Percentiles rank a stretch among this genome's conserved stretches.
phyloP scores from a whole-genome alignment of 148 eudicot genomes.

The Suaeda aralocaspica region DNA sequence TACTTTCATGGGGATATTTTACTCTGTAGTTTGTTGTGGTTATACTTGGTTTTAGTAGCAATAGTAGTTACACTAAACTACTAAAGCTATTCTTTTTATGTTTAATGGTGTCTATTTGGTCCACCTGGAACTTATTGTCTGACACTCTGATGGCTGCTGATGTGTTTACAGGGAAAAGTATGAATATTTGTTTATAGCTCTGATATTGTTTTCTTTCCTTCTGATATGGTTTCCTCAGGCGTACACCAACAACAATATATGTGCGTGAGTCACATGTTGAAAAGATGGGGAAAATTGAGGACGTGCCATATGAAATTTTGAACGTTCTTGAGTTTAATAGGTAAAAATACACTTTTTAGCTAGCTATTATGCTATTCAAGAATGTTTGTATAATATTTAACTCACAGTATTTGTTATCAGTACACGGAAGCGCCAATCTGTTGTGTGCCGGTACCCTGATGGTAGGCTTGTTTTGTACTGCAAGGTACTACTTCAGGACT shows the following conservation, averaged over 20 bases:
- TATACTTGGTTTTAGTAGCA: background rate
- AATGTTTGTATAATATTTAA: slow-evolving; percentile 19
- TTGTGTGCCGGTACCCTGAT: slow-evolving; percentile 87
- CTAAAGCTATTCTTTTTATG: slow-evolving; percentile 5
- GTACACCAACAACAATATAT: slow-evolving; percentile 87
- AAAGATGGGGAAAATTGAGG: slow-evolving; percentile 83
- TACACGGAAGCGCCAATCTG: slow-evolving; percentile 96
- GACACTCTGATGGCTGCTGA: background rate
- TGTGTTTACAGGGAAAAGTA: background rate
- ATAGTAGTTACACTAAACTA: background rate
- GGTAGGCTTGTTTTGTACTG: slow-evolving; percentile 96
- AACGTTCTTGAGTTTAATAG: slow-evolving; percentile 98
- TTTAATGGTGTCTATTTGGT: background rate
- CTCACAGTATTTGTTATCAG: slow-evolving; percentile 35
- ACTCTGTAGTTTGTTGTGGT: background rate
- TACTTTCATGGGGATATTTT: background rate
- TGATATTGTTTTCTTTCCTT: slow-evolving; percentile 1
- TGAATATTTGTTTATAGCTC: background rate
- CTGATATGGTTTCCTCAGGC: slow-evolving; percentile 45
- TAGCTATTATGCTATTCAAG: slow-evolving; percentile 5
- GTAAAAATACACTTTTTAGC: slow-evolving; percentile 34
- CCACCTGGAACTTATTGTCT: background rate
- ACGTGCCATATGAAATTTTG: slow-evolving; percentile 80
- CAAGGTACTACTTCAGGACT: slow-evolving; percentile 48
- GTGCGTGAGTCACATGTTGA: slow-evolving; percentile 94